These are phyloP conservation scores for Dryas octopetala DNA, from an alignment of 306 rosid species.

Conservation along the genomic window DNA sequence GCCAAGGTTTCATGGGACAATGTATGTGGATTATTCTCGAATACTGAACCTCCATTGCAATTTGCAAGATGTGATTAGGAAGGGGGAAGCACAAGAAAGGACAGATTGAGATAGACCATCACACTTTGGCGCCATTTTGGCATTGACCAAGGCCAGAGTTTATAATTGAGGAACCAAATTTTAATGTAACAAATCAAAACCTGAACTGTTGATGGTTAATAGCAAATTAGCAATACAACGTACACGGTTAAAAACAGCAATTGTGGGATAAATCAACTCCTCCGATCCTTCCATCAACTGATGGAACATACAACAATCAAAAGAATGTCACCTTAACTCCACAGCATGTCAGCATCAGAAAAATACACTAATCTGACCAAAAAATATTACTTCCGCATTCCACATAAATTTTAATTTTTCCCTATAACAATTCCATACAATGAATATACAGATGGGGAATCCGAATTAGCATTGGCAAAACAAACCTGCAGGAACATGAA, in stretches of 20 bases:
- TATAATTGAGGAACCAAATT: no score
- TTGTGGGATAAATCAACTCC: background rate
- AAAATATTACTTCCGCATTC: slow-evolving; percentile 33
- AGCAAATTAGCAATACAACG: background rate
- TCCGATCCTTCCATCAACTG: background rate
- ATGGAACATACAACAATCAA: slow-evolving; percentile 10
- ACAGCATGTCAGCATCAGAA: slow-evolving; percentile 23
- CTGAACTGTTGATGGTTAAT: no score
- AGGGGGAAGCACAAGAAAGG: no score
- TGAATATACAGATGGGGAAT: slow-evolving; percentile 64
- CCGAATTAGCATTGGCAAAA: slow-evolving; percentile 66
- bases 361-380: slow-evolving; percentile 27
- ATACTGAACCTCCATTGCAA: no score
- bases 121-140: no score
- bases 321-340: slow-evolving; percentile 25
- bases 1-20: no score
- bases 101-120: no score
- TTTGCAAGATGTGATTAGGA: no score
- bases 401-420: slow-evolving; percentile 21
- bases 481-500: slow-evolving; percentile 86
- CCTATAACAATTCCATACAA: slow-evolving; percentile 43
- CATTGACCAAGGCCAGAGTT: no score
- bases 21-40: no score
- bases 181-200: background rate
- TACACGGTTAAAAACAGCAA: background rate